Percentiles rank a stretch among this genome's conserved stretches.
These are phyloP conservation scores for Mortierella sp. DNA, from an alignment of 371 early-diverging fungal genomes.

Conservation along the genomic window DNA sequence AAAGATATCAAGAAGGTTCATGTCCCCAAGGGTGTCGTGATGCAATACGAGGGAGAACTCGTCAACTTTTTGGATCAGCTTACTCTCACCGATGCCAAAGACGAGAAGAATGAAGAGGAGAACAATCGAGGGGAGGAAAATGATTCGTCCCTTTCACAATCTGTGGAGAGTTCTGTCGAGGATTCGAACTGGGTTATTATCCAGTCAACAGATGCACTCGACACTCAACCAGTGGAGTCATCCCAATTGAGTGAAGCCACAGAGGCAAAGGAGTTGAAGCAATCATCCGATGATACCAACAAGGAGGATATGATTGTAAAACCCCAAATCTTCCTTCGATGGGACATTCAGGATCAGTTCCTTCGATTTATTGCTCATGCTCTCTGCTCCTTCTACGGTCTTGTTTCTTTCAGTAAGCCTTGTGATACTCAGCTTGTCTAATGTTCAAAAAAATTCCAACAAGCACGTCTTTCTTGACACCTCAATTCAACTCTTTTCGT, in stretches of 20 bases:
- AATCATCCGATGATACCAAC: not conserved
- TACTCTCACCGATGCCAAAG: constrained; percentile 15
- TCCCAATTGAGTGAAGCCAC: not conserved
- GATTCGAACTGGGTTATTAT: constrained; percentile 14
- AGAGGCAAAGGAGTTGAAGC: not conserved
- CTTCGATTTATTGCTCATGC: constrained; percentile 56
- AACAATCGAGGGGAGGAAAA: not conserved
- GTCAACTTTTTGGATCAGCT: constrained; percentile 55
- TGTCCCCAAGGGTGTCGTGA: constrained; percentile 55
- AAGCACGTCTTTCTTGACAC: not conserved
- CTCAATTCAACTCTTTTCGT: not conserved
- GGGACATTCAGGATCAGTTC: constrained; percentile 57
- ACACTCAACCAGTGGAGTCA: not conserved
- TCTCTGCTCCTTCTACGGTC: constrained; percentile 50
- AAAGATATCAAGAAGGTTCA: constrained; percentile 58
- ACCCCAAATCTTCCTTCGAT: constrained; percentile 41
- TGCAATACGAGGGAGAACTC: constrained; percentile 55
- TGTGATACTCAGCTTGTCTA: not conserved
- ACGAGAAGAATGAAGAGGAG: not conserved
- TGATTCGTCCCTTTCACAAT: no score
- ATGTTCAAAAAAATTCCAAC: no score
- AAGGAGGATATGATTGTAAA: constrained; percentile 6
- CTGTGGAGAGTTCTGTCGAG: not conserved
- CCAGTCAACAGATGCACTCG: not conserved
- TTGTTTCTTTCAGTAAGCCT: constrained; percentile 53